Conservation (phyloP, 1,284 basidiomycete genomes). For the Trametes polyzona region DNA sequence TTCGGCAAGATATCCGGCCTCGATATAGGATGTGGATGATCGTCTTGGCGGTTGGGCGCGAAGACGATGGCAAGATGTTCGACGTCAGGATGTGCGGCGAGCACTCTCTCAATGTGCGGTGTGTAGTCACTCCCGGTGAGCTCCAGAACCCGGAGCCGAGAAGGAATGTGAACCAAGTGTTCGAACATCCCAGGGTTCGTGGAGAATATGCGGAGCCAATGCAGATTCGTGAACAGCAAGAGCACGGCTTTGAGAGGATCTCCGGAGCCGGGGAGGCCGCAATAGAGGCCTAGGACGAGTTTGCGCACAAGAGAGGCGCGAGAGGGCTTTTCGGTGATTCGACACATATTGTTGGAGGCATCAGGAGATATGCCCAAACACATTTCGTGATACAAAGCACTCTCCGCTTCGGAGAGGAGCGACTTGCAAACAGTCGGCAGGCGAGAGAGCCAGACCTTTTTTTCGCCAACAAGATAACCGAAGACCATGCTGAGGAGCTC, state of each 20-base stretch:
- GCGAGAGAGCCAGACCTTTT: background rate
- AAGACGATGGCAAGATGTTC: background rate
- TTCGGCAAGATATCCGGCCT: background rate
- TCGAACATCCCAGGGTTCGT: background rate
- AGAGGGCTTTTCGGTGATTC: background rate
- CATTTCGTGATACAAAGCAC: background rate
- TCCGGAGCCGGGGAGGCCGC: background rate
- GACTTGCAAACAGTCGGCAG: background rate
- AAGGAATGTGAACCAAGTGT: background rate
- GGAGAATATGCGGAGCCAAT: background rate
- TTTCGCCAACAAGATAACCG: background rate
- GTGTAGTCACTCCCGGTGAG: background rate
- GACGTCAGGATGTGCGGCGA: background rate
- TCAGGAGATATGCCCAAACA: background rate
- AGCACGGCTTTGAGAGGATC: background rate
- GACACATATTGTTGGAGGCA: background rate
- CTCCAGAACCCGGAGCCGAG: background rate
- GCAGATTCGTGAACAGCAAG: background rate
- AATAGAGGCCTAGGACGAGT: background rate
- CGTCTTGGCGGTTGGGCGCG: too few species aligned
- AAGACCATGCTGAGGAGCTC: background rate
- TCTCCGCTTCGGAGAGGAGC: background rate
- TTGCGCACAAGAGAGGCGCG: background rate
- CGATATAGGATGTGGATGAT: too few species aligned
- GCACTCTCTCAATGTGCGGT: background rate